Percentiles rank a stretch among this genome's conserved stretches.
These are phyloP conservation scores for Claviceps sp. DNA, from an alignment of 2,329 filamentous ascomycete genomes.

Conservation along the genomic window DNA sequence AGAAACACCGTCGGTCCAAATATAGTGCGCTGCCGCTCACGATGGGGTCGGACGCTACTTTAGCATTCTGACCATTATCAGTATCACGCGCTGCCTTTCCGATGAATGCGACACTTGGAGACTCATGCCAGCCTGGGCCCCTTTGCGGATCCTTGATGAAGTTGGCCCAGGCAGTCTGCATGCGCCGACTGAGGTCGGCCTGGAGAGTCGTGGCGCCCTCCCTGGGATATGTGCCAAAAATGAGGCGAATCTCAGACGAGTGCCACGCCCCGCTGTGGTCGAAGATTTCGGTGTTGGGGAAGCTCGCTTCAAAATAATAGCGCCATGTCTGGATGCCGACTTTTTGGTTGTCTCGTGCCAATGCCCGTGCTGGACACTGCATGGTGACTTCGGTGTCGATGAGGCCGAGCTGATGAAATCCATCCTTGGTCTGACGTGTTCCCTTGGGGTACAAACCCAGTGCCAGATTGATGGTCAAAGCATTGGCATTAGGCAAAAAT, in stretches of 20 bases:
- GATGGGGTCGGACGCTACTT: not conserved
- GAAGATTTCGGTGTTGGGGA: constrained; percentile 1
- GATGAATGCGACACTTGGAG: not conserved
- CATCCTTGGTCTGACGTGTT: not conserved
- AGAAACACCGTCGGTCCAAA: not conserved
- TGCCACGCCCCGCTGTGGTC: not conserved
- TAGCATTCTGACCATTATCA: not conserved
- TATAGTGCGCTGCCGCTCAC: not conserved
- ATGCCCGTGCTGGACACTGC: not conserved
- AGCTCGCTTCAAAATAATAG: constrained; percentile 2
- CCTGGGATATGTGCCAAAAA: constrained; percentile 3
- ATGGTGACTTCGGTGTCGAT: not conserved
- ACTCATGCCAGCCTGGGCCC: not conserved
- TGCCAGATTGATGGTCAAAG: not conserved
- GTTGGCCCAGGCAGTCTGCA: constrained; percentile 1
- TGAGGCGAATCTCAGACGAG: constrained; percentile 2
- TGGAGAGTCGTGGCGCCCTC: not conserved
- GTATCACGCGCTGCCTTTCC: not conserved
- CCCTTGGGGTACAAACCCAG: not conserved
- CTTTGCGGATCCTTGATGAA: not conserved
- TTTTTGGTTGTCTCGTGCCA: not conserved
- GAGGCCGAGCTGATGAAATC: not conserved
- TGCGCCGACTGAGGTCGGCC: not conserved
- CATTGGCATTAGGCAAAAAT: not conserved
- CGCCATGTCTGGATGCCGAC: constrained; percentile 2